Base-by-base conservation (phyloP, 2,329 filamentous ascomycete genomes). In the Pseudocercospora vitis region DNA sequence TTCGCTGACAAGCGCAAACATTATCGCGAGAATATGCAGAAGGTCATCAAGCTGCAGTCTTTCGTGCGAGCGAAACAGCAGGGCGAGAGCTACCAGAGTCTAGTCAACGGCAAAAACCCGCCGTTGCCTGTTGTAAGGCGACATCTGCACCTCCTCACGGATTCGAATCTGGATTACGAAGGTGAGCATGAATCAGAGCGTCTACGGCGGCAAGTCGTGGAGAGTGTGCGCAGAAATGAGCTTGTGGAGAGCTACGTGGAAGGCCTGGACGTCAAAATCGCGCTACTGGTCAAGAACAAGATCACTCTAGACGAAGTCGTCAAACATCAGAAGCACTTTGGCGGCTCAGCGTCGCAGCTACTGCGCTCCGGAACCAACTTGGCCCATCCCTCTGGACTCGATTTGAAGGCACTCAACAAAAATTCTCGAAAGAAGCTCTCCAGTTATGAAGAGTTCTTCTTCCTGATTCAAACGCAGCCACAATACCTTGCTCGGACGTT, bases 141-240 rank as follows among this genome's bases (percentile, higher is more conserved):
- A 69, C 99, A 99, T 70, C 91, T 99, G 2, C 94, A 99, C 71
- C 80, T 99, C 31, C 84, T 99, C 53, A 99, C 97, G 66, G 94
- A 99, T 72, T 97, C 91, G 66, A 92, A 96, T 68, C 96, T 99
- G 65, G 94, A 99, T 70, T 99, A 99, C 73, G 95, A 99, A 68
- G 92, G 97, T 70, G 94, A 99, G 70, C 86, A 99, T 48, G 94
- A 99, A 69, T 96, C 97, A 62, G 94, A 99, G 72, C 84, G 91
- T 44, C 78, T 97, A 68, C 84, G 95, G 49, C 96, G 97, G 77
- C 95, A 89, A 3, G 94, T 99, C 12, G 91, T 99, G 5, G 91
- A 97, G 68, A 91, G 97, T 69, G 94, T 99, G 7, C 87, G 92
- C 44, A 91, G 96, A 65, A 99, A 99, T 67, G 94, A 99, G 74